These are phyloP conservation scores for Daedaleopsis nitida DNA, from an alignment of 768 basidiomycete genomes.

Conservation along the genomic window DNA sequence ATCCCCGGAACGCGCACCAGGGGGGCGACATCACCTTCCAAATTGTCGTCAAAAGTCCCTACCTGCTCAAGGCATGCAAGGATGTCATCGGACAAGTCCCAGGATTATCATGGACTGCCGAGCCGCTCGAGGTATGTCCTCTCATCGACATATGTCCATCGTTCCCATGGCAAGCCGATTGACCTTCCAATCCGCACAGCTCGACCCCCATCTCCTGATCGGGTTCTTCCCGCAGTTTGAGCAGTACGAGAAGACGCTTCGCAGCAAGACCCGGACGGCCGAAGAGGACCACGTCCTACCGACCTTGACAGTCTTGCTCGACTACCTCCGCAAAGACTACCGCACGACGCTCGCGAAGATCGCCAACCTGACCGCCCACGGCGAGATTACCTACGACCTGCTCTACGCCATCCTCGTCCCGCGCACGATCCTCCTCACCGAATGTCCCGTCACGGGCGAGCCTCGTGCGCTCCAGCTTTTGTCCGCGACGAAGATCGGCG, in stretches of 20 bases:
- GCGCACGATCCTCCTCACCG: slow-evolving; percentile 48
- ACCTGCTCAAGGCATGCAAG: slow-evolving; percentile 58
- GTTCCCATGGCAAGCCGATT: not conserved
- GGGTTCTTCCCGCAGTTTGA: slow-evolving; percentile 52
- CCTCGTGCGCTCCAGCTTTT: slow-evolving; percentile 51
- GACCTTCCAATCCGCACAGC: slow-evolving; percentile 35
- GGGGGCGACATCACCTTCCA: slow-evolving; percentile 40
- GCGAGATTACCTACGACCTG: slow-evolving; percentile 59
- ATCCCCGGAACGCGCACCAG: slow-evolving; percentile 26
- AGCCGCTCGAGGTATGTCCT: slow-evolving; percentile 50
- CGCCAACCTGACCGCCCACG: slow-evolving; percentile 49
- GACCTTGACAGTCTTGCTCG: slow-evolving; percentile 37
- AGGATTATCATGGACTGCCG: slow-evolving; percentile 58
- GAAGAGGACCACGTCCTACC: slow-evolving; percentile 44
- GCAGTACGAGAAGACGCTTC: slow-evolving; percentile 44
- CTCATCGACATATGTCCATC: not conserved
- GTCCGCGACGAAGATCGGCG: slow-evolving; percentile 37
- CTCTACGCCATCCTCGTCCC: slow-evolving; percentile 58
- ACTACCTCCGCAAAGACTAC: slow-evolving; percentile 53
- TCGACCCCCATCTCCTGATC: slow-evolving; percentile 57
- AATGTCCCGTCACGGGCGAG: slow-evolving; percentile 54
- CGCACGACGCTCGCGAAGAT: slow-evolving; percentile 50
- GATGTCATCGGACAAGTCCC: slow-evolving; percentile 59
- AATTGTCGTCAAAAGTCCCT: slow-evolving; percentile 58
- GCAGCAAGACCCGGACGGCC: slow-evolving; percentile 38